phyloP scores from a whole-genome alignment of 1,284 basidiomycete species.

The Rhodotorula sp. region DNA sequence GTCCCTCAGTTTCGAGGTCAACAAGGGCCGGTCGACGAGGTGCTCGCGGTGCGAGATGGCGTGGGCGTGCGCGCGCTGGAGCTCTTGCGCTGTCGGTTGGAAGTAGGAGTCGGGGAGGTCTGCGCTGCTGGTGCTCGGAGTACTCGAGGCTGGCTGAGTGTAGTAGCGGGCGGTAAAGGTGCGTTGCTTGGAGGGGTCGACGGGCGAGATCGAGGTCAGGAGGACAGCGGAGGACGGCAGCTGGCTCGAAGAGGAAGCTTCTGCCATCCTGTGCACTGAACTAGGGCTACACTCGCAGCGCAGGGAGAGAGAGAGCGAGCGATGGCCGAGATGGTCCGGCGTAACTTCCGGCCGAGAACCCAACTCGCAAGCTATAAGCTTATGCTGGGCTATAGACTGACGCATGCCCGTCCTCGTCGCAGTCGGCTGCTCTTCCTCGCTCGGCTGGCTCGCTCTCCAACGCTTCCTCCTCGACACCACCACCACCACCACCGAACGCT shows the following conservation, averaged over 20 bases:
- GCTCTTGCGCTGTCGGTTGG: constrained; percentile 68
- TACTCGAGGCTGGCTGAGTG: constrained; percentile 9
- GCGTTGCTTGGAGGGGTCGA: constrained; percentile 16
- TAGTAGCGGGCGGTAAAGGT: constrained; percentile 29
- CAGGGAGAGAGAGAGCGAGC: too few species aligned
- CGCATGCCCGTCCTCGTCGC: background rate
- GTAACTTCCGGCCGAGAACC: too few species aligned
- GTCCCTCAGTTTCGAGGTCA: constrained; percentile 67
- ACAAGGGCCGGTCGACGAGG: constrained; percentile 72
- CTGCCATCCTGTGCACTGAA: too few species aligned
- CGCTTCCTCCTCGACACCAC: background rate
- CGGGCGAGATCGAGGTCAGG: constrained; percentile 18
- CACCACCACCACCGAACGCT: background rate
- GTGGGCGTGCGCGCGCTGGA: constrained; percentile 65
- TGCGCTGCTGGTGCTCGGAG: constrained; percentile 3
- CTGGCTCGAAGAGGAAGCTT: background rate
- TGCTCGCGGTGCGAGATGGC: constrained; percentile 63
- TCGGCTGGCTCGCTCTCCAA: background rate
- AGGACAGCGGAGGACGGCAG: constrained; percentile 2
- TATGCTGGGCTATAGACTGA: too few species aligned
- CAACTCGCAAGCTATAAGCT: too few species aligned
- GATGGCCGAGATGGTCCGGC: too few species aligned
- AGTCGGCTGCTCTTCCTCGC: background rate
- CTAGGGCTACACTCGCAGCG: too few species aligned
- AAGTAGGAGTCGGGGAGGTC: constrained; percentile 71